Evolutionary conservation across 331 rosid species (phyloP), one percentile per base, ranked within the genome.

Genomic region (Rhamnella rubrinervis): DNA sequence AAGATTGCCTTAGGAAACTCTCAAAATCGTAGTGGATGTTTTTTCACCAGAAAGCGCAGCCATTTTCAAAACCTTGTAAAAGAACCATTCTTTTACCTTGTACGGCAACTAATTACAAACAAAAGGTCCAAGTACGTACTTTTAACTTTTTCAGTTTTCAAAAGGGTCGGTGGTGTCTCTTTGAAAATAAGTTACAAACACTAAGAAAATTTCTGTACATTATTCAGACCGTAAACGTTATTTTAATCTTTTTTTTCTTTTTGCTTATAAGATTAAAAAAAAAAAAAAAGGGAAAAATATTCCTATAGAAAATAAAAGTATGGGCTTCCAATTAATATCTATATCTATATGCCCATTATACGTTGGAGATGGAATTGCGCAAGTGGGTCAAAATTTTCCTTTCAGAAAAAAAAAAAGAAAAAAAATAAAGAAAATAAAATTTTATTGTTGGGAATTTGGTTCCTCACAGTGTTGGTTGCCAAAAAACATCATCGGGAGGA

Each of bases 391-490:
- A 12, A 18, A 18, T 59, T 63, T 52, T 40, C 39, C 46, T 55
- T 63, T 63, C 11, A 17, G 49, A 52, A 41, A 20, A 72, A 31
- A 2, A 17, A 7, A 44, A 17, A 6, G 5, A 18, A 18, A 16
- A 69, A 46, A 18, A 38, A 69, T 0, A 1, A 23, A 23, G 23
- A 23, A 23, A 23, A 23, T 23, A 38, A 10, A 63, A 40, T 13
- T 49, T 8, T 14, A 10, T 52, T 35, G 28, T 6, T 10, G 55
- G 14, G 77, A 71, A 71, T 71, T 65, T 71, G 74, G 70, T 60
- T 77, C 74, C 70, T 70, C 61, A 44, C 41, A 71, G 4, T 64
- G 39, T 57, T 25, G 28, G 15, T 59, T 77, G 72, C 63, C 63
- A 21, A 21, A 31, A 26, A 47, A 12, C 5, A 51, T 20, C 59